Conservation (phyloP, 2,329 filamentous ascomycete genomes). For the Hymenoscyphus fraxineus region DNA sequence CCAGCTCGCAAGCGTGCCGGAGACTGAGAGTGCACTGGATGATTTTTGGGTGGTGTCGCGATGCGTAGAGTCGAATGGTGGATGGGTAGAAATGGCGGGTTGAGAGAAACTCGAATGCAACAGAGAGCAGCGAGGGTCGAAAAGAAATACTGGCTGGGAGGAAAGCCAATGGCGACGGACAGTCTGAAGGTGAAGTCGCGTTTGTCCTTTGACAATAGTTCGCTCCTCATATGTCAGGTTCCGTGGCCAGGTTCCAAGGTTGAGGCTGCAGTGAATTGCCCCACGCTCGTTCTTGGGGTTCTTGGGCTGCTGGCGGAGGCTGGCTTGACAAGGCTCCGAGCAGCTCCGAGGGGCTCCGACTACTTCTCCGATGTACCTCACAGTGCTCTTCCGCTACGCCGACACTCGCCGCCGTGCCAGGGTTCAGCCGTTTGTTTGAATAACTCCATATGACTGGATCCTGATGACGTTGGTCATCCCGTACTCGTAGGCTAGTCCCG, state of each 20-base stretch:
- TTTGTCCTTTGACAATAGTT: neutral
- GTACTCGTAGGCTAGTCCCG: neutral
- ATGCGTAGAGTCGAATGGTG: slow-evolving; percentile 8
- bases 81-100: slow-evolving; percentile 6
- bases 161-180: neutral
- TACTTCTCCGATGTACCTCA: neutral
- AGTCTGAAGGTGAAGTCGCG: neutral
- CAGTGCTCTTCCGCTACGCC: neutral
- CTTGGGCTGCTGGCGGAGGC: too few relatives aligned
- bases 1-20: slow-evolving; percentile 14
- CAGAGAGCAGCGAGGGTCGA: neutral
- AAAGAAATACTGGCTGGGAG: neutral
- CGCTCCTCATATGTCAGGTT: neutral
- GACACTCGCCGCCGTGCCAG: neutral
- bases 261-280: neutral
- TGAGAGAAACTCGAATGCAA: slow-evolving; percentile 6
- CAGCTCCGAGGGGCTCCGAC: too few relatives aligned
- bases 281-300: too few relatives aligned
- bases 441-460: slow-evolving; percentile 11
- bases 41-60: slow-evolving; percentile 8
- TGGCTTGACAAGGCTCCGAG: too few relatives aligned
- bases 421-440: neutral
- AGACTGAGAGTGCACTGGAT: too few relatives aligned
- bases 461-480: slow-evolving; percentile 17
- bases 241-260: neutral